Conservation (phyloP, 306 rosid species). For the Fragaria iinumae region DNA sequence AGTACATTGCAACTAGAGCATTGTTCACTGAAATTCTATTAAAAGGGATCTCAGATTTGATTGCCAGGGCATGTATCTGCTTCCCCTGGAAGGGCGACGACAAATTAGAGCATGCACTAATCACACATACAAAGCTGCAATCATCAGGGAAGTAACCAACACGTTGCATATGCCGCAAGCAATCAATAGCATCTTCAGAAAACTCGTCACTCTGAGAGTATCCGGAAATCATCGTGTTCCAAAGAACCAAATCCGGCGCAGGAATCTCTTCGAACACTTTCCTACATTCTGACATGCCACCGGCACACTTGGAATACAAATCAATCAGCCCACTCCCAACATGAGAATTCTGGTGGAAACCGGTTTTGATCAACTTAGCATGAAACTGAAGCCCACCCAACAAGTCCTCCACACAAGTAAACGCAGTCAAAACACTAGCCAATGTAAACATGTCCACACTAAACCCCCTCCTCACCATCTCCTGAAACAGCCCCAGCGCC, state of each 20-base stretch:
- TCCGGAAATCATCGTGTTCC: constrained; percentile 90
- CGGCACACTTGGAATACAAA: constrained; percentile 74
- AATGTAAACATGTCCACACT: constrained; percentile 70
- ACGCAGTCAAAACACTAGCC: constrained; percentile 83
- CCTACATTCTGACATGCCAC: constrained; percentile 56
- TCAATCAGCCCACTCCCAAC: constrained; percentile 85
- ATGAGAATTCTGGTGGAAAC: constrained; percentile 69
- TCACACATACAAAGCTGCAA: constrained; percentile 68
- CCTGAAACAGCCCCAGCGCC: constrained; percentile 58
- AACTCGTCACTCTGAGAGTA: constrained; percentile 64
- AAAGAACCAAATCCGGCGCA: constrained; percentile 71
- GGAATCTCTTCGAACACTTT: constrained; percentile 67
- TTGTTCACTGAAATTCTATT: constrained; percentile 70
- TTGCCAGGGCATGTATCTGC: constrained; percentile 68
- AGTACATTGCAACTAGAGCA: constrained; percentile 79
- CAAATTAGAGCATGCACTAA: constrained; percentile 76
- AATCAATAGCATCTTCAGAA: constrained; percentile 59
- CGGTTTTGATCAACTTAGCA: constrained; percentile 71
- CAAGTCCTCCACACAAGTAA: constrained; percentile 61
- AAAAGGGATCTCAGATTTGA: constrained; percentile 67
- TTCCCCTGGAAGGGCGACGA: constrained; percentile 72
- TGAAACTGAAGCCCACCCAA: constrained; percentile 76
- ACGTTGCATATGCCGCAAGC: constrained; percentile 59
- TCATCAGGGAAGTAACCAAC: constrained; percentile 63
- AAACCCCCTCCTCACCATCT: constrained; percentile 56